Evolutionary conservation across 177 flowering plant genomes (phyloP), one percentile per base, ranked within the genome.

Genomic region (Tripterygium wilfordii): DNA sequence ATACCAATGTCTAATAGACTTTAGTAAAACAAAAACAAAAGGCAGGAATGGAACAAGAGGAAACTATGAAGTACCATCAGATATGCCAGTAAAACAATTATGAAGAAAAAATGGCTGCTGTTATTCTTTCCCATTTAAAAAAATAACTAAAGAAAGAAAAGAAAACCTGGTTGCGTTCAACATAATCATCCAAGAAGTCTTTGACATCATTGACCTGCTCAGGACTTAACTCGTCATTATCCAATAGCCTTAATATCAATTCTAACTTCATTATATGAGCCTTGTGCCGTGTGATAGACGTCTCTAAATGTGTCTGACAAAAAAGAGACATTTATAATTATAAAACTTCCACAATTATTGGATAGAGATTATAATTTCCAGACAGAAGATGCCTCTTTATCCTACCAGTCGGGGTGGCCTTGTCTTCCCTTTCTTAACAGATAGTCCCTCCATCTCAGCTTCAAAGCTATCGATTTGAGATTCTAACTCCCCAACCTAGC

Each of bases 331-430:
- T n/a, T n/a, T n/a, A n/a, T n/a, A n/a, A n/a, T n/a, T n/a, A n/a
- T n/a, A 18, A 31, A 29, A n/a, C 37, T 24, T 35, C 27, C 37
- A 33, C 22, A 20, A 41, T 5, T 20, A 37, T n/a, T 3, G 12
- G 13, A 26, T 14, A 17, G 33, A 42, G 1, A 10, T 42, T 32
- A 7, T 15, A 21, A 64, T 15, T 20, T 26, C 15, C 43, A 55
- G 20, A 39, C 10, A 17, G 38, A 26, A 37, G 14, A 59, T 24
- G 21, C 33, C 51, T 40, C 23, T 40, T 20, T 36, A 8, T 29
- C 70, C 36, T 75, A 90, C 99, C 88, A 94, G 64, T 77, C 99
- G 80, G 14, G 99, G 95, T 25, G 99, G 99, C 62, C 96, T 83
- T 37, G 84, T 65, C 67, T 89, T 94, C 48, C 99, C 99, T 69